Evolutionary conservation across 768 basidiomycete genomes (phyloP), one percentile per base, ranked within the genome.

Genomic region (Wakefieldia striispora): DNA sequence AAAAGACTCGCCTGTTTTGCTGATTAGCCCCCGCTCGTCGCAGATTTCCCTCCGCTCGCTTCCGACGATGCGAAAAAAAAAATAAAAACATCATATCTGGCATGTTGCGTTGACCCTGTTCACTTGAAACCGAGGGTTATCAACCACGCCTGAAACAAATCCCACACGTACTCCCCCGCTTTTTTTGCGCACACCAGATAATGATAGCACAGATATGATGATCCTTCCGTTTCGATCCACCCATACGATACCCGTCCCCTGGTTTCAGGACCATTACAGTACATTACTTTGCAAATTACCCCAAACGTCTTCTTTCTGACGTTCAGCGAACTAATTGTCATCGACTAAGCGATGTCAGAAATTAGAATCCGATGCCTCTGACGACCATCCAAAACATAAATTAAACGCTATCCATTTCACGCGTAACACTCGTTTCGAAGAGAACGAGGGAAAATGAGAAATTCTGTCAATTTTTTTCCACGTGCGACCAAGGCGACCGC

Each of bases 31-130:
- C 35, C 45, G 36, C 16, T 13, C 17, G 6, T 31, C 35, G 31
- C 43, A 45, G 44, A 47, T 53, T 31, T 45, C 37, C 40, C 43
- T 45, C 54, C 54, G 58, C 50, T 58, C 62, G 59, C 59, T 58
- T 61, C 61, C 62, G 61, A 24, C n/a, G 34, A 47, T 45, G 52
- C 40, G 52, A 43, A 37, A 19, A 40, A 51, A 43, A 55, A 44
- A 49, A 44, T 21, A 44, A 43, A 48, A 29, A 34, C 21, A 40
- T 6, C 20, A 24, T 23, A 23, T 29, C 26, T 43, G 47, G 40
- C 27, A 27, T 12, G 10, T 43, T 33, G 31, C 14, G 43, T 43
- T 20, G 38, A 35, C 45, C 55, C 51, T 61, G 51, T n/a, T 29
- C 36, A 54, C 24, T 43, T 50, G 60, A 61, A 61, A 62, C 60